Evolutionary conservation across 2,329 filamentous ascomycete species (phyloP).

Genomic region (Diplodia corticola): DNA sequence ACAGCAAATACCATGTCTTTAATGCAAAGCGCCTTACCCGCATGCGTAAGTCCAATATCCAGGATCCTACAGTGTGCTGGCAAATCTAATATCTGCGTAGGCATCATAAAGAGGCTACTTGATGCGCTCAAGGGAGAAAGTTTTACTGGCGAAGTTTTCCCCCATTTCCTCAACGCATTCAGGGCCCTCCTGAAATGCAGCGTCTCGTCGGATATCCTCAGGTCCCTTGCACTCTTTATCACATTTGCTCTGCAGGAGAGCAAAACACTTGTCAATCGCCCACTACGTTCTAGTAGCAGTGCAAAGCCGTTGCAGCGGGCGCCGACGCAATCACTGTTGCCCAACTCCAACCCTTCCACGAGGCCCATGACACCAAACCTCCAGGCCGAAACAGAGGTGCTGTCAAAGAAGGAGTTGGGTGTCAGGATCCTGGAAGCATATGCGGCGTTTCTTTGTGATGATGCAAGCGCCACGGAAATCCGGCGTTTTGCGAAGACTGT

Average conservation of each 20-base stretch:
- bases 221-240: conserved; percentile 85
- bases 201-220: conserved; percentile 79
- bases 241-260: conserved; percentile 82
- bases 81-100: conserved; percentile 47
- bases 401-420: conserved; percentile 69
- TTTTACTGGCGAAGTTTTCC: conserved; percentile 69
- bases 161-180: conserved; percentile 76
- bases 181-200: conserved; percentile 77
- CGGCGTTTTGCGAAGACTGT: conserved; percentile 91
- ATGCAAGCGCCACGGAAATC: conserved; percentile 66
- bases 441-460: conserved; percentile 73
- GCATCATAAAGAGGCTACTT: conserved; percentile 84
- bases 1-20: conserved; percentile 89
- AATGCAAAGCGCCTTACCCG: conserved; percentile 82
- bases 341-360: conserved; percentile 32
- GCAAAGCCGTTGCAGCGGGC: conserved; percentile 34
- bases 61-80: background rate
- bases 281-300: conserved; percentile 39
- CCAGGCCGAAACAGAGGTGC: conserved; percentile 26
- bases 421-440: conserved; percentile 76
- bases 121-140: conserved; percentile 87
- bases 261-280: conserved; percentile 43
- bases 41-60: conserved; percentile 68
- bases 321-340: conserved; percentile 21
- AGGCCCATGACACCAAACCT: conserved; percentile 35